A percentile compares a stretch with the other conserved stretches of the same genome.
Conservation (phyloP, 345 rosid genomes). For the Salix caprea region DNA sequence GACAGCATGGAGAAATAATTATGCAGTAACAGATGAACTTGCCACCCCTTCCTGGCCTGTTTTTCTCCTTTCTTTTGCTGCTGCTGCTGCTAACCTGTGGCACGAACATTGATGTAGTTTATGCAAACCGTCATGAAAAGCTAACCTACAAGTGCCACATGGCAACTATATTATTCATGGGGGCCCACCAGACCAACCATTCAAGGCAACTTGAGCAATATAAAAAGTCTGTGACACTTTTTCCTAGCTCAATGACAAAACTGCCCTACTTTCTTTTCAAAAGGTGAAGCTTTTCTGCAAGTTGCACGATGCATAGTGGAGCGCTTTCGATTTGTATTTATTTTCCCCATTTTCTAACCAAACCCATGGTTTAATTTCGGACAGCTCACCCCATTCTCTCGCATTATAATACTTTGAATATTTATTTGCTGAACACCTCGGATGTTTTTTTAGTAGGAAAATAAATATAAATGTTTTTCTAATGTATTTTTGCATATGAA, state of each 20-base stretch:
- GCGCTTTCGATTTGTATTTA: constrained; percentile 31
- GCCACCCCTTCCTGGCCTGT: not conserved
- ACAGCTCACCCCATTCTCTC: constrained; percentile 4
- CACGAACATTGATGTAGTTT: constrained; percentile 19
- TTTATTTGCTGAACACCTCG: too few relatives aligned
- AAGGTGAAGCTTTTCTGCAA: constrained; percentile 31
- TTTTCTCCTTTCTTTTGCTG: constrained; percentile 18
- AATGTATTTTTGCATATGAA: too few relatives aligned
- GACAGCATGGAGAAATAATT: not conserved
- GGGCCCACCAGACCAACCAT: constrained; percentile 32
- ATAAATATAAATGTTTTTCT: too few relatives aligned
- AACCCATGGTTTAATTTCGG: constrained; percentile 7
- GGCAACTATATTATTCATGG: constrained; percentile 28
- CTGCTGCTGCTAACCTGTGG: constrained; percentile 16
- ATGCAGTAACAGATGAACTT: not conserved
- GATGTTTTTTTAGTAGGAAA: too few relatives aligned
- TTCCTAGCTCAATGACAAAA: constrained; percentile 26
- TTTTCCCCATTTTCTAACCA: constrained; percentile 19
- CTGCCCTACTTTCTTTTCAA: constrained; percentile 28
- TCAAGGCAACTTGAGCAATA: constrained; percentile 30
- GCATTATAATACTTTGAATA: too few relatives aligned
- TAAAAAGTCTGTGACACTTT: constrained; percentile 10
- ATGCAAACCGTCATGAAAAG: constrained; percentile 16
- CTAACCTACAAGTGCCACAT: constrained; percentile 18
- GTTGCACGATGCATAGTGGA: constrained; percentile 22